Base-by-base conservation (phyloP, 345 rosid genomes). In the Gossypium herbaceum region DNA sequence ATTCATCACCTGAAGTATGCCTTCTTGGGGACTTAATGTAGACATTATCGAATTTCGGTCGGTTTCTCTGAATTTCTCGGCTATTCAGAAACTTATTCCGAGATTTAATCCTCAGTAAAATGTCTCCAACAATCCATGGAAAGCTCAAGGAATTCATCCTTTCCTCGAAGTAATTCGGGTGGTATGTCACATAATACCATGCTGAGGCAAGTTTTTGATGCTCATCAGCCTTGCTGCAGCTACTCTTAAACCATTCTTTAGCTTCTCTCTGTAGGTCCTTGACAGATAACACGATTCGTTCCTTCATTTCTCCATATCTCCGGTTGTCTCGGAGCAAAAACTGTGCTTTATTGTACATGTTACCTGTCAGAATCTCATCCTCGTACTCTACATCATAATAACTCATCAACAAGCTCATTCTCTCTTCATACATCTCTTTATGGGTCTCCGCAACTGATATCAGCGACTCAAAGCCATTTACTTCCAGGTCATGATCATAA, bases 341-440 rank as follows among this genome's bases (percentile, higher is more conserved):
- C 51, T 77, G 59, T 68, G 90, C 88, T 22, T 82, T 83, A 25
- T 82, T 85, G 73, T 84, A 81, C 55, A 95, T 75, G 74, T 91
- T 89, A 2, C 99, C 98, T 0, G 99, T 90, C 75, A 95, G 86
- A 27, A 95, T 89, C 87, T 95, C 99, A 29, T 92, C 98, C 81
- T 94, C 97, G 8, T 75, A 81, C 62, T 77, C 80, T 19, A 88
- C 87, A 48, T 84, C 91, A 0, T 88, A 94, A 79, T 87, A 92
- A 27, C 57, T 80, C 97, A 94, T 92, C 80, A 90, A 68, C 19
- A 76, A 73, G 19, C 82, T 85, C 73, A 93, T 64, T 82, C 86
- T 87, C 87, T 93, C 97, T 25, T 43, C 71, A 52, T 94, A 91
- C 86, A 77, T 82, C 61, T 84, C 86, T 81, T 78, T 89, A 41